Percentiles rank a stretch among this genome's conserved stretches.
Conservation (phyloP, 75 land plant genomes). For the Pinus tabuliformis region DNA sequence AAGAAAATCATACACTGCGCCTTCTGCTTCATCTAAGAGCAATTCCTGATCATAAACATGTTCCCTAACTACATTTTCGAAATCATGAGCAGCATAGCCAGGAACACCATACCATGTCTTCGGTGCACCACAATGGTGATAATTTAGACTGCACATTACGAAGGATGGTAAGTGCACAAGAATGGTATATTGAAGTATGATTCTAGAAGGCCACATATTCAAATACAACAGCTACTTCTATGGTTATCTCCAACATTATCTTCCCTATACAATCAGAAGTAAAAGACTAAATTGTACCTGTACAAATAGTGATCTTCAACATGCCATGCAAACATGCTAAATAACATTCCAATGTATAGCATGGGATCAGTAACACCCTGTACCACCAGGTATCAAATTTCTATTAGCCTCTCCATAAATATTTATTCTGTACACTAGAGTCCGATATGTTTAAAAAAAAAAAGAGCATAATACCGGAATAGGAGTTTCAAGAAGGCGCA, state of each 20-base stretch:
- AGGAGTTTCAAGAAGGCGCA: conserved; percentile 61
- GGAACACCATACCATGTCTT: conserved; percentile 98
- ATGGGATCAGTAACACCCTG: conserved; percentile 98
- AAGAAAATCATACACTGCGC: conserved; percentile 80
- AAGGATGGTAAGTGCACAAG: conserved; percentile 1
- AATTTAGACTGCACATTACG: conserved; percentile 60
- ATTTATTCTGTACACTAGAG: background rate
- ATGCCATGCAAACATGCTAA: conserved; percentile 98
- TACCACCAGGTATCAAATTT: background rate
- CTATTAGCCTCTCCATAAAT: background rate
- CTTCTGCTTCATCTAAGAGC: conserved; percentile 55
- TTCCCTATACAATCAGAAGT: too few relatives aligned
- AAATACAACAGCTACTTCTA: background rate
- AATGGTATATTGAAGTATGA: background rate
- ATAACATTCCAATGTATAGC: conserved; percentile 97
- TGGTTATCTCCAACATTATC: background rate
- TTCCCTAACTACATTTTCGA: conserved; percentile 69
- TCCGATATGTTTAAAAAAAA: background rate
- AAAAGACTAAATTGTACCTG: conserved; percentile 39
- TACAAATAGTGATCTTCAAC: conserved; percentile 94
- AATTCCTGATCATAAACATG: conserved; percentile 75
- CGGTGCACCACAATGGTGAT: conserved; percentile 95
- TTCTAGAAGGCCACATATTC: background rate
- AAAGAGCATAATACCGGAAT: conserved; percentile 57
- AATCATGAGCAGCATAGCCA: conserved; percentile 74